These are phyloP conservation scores for Camelina neglecta DNA, from an alignment of 345 rosid species.

Conservation along the genomic window DNA sequence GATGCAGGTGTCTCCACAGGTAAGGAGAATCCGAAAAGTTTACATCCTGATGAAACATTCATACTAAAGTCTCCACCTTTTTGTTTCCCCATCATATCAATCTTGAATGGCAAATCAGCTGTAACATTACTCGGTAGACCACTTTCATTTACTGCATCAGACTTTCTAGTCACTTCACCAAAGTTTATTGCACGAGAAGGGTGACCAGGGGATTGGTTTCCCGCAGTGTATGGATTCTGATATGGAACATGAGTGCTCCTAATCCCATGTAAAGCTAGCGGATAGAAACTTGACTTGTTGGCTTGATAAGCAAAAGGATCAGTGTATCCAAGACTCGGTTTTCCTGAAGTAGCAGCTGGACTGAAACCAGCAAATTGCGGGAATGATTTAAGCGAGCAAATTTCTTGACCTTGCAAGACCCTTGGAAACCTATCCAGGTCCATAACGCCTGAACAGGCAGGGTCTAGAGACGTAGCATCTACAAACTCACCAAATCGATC, in stretches of 20 bases:
- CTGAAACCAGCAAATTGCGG: constrained; percentile 58
- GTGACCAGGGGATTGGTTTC: constrained; percentile 41
- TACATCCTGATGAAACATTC: constrained; percentile 60
- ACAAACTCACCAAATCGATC: constrained; percentile 48
- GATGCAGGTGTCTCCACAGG: constrained; percentile 57
- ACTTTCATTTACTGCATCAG: constrained; percentile 48
- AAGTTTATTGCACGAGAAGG: constrained; percentile 27
- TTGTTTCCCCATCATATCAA: constrained; percentile 46
- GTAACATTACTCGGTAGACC: constrained; percentile 46
- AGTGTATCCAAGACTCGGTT: constrained; percentile 51
- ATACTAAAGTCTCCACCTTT: constrained; percentile 47
- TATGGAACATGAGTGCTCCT: constrained; percentile 56
- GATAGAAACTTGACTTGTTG: constrained; percentile 54
- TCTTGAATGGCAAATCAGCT: constrained; percentile 49
- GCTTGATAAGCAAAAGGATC: constrained; percentile 56
- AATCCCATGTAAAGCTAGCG: constrained; percentile 59
- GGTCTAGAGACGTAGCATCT: constrained; percentile 45
- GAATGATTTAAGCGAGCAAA: constrained; percentile 67
- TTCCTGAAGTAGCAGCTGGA: constrained; percentile 60
- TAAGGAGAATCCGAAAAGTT: constrained; percentile 82
- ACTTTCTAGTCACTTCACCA: constrained; percentile 52
- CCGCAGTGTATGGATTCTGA: constrained; percentile 53
- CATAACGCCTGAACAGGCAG: constrained; percentile 58
- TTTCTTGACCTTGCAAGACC: constrained; percentile 99
- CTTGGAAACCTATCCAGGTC: constrained; percentile 69